A percentile compares a stretch with the other conserved stretches of the same genome.
phyloP scores from a whole-genome alignment of 208 protist genomes.

The Naegleria lovaniensis region DNA sequence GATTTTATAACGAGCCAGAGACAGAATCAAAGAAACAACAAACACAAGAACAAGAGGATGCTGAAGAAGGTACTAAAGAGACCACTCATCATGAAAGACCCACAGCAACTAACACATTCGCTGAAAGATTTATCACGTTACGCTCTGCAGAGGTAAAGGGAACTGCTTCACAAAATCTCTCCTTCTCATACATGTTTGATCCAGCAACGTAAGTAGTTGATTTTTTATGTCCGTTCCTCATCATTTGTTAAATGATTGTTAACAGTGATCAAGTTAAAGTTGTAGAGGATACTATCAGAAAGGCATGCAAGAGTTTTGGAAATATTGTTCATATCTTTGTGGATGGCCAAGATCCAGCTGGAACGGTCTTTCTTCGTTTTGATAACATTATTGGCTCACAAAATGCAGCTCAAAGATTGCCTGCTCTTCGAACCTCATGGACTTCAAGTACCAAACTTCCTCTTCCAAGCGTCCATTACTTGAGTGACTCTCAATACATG shows the following conservation, averaged over 20 bases:
- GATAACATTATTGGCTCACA: not conserved
- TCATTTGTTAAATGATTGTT: not conserved
- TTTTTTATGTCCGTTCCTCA: not conserved
- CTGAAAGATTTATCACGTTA: not conserved
- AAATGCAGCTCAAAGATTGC: not conserved
- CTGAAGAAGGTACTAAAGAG: not conserved
- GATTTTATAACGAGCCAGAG: not conserved
- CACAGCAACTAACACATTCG: not conserved
- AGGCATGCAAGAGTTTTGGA: not conserved
- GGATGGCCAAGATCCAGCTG: not conserved
- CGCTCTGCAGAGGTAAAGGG: not conserved
- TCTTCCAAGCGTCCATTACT: not conserved
- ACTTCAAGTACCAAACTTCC: not conserved
- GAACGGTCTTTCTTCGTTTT: not conserved
- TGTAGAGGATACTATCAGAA: not conserved
- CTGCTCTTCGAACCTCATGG: not conserved
- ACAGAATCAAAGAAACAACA: not conserved
- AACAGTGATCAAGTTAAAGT: not conserved
- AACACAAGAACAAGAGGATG: not conserved
- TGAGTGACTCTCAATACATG: not conserved
- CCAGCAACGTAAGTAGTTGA: not conserved
- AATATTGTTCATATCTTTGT: conserved; percentile 7
- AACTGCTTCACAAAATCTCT: not conserved
- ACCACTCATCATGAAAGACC: not conserved
- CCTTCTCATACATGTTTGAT: conserved; percentile 10